These are phyloP conservation scores for Sonneratia caseolaris DNA, from an alignment of 345 rosid genomes.

Conservation along the genomic window DNA sequence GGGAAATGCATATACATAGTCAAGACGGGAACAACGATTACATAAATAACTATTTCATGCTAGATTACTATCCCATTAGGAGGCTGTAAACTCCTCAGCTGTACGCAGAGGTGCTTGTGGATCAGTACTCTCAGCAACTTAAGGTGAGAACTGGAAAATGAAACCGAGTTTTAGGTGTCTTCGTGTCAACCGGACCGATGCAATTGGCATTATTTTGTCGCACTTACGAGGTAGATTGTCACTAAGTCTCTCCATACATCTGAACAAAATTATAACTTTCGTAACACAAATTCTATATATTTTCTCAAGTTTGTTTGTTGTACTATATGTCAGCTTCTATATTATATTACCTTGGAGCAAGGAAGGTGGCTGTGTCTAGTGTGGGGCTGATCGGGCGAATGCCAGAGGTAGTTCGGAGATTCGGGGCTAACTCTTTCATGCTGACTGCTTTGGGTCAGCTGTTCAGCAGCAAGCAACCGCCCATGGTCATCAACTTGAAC, in stretches of 20 bases:
- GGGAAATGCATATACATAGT: constrained; percentile 22
- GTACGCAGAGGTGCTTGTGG: constrained; percentile 14
- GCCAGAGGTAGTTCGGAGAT: constrained; percentile 7
- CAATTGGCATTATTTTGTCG: too few relatives aligned
- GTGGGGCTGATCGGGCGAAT: constrained; percentile 23
- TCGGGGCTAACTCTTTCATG: constrained; percentile 9
- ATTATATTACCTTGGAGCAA: constrained; percentile 25
- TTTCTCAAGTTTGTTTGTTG: background rate
- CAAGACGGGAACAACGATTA: constrained; percentile 27
- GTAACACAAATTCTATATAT: background rate
- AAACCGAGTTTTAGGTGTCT: background rate
- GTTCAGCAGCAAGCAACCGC: constrained; percentile 17
- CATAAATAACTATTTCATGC: constrained; percentile 28
- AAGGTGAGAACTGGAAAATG: constrained; percentile 10
- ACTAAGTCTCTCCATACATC: too few relatives aligned
- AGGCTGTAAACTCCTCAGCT: constrained; percentile 8
- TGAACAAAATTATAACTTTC: background rate
- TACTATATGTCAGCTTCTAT: constrained; percentile 12
- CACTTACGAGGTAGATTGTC: too few relatives aligned
- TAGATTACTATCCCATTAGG: constrained; percentile 13
- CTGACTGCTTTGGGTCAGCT: background rate
- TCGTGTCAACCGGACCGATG: too few relatives aligned
- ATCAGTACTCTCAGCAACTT: constrained; percentile 19
- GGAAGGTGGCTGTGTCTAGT: constrained; percentile 25
- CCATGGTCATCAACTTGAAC: constrained; percentile 16